Conservation (phyloP, 495 filamentous ascomycete genomes). For the Penicillium coffeae region DNA sequence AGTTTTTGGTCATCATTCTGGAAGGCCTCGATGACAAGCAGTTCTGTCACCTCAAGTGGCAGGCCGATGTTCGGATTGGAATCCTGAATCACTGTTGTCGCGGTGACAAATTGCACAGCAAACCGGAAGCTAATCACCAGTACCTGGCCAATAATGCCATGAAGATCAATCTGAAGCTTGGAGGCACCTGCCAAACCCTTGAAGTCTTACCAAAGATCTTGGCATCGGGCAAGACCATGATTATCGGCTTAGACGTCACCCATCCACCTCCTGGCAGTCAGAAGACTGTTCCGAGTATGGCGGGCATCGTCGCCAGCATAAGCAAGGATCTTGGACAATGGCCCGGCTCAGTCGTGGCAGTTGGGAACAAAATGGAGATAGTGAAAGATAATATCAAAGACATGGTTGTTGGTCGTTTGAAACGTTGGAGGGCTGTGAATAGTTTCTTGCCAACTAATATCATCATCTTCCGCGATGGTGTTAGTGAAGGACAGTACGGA, state of each 20-base stretch:
- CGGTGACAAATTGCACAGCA: slow-evolving; percentile 16
- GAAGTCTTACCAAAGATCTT: slow-evolving; percentile 47
- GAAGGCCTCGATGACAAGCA: slow-evolving; percentile 37
- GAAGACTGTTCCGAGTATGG: slow-evolving; percentile 60
- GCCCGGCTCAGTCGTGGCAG: slow-evolving; percentile 61
- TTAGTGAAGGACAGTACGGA: slow-evolving; percentile 74
- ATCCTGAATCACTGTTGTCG: slow-evolving; percentile 59
- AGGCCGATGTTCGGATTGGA: slow-evolving; percentile 57
- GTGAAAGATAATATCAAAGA: slow-evolving; percentile 32
- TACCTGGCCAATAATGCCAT: slow-evolving; percentile 70
- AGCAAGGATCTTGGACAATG: slow-evolving; percentile 62
- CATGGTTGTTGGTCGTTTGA: slow-evolving; percentile 56
- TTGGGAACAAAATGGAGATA: slow-evolving; percentile 57
- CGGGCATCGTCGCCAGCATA: slow-evolving; percentile 68
- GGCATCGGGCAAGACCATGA: slow-evolving; percentile 60
- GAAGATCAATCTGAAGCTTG: slow-evolving; percentile 79
- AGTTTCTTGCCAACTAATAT: slow-evolving; percentile 62
- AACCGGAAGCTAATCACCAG: slow-evolving; percentile 23
- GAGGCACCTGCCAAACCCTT: slow-evolving; percentile 68
- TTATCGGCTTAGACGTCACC: slow-evolving; percentile 81
- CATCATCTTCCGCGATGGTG: slow-evolving; percentile 80
- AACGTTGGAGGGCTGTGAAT: slow-evolving; percentile 49
- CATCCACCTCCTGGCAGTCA: slow-evolving; percentile 69
- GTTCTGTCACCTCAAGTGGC: slow-evolving; percentile 62
- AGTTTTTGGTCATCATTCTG: slow-evolving; percentile 54